Conservation (phyloP, 2,329 filamentous ascomycete species). For the Xenoacremonium recifei region DNA sequence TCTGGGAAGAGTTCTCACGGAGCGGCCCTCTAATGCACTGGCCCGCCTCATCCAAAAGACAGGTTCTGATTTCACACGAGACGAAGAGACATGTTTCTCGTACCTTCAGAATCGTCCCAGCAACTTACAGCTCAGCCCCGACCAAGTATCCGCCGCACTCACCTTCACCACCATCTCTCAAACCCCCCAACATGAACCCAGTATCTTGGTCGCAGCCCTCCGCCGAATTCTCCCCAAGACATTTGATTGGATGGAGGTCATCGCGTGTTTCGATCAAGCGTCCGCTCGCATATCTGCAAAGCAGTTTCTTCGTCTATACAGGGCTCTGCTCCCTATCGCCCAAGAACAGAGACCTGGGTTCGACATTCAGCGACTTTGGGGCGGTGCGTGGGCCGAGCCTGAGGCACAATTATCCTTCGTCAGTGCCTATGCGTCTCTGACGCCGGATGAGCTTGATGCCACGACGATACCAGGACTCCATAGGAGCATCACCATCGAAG, state of each 20-base stretch:
- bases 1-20: slow-evolving; percentile 63
- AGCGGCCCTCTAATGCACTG: slow-evolving; percentile 55
- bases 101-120: slow-evolving; percentile 53
- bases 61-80: slow-evolving; percentile 73
- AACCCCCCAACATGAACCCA: slow-evolving; percentile 51
- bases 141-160: slow-evolving; percentile 78
- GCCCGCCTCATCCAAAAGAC: slow-evolving; percentile 69
- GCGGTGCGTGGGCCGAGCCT: slow-evolving; percentile 81
- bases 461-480: slow-evolving; percentile 80
- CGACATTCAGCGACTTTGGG: slow-evolving; percentile 88
- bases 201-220: slow-evolving; percentile 60
- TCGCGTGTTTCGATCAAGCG: slow-evolving; percentile 78
- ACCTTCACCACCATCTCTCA: slow-evolving; percentile 63
- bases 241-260: slow-evolving; percentile 70
- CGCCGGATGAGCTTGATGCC: slow-evolving; percentile 74
- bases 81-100: slow-evolving; percentile 63
- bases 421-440: slow-evolving; percentile 77
- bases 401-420: slow-evolving; percentile 94
- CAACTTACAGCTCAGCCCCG: slow-evolving; percentile 67
- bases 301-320: slow-evolving; percentile 81
- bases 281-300: slow-evolving; percentile 71
- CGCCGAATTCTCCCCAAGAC: slow-evolving; percentile 59
- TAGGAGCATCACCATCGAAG: slow-evolving; percentile 67
- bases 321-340: slow-evolving; percentile 73
- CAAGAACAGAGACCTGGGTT: slow-evolving; percentile 50